These are phyloP conservation scores for Niveomyces coronatus DNA, from an alignment of 2,329 filamentous ascomycete genomes.

Conservation along the genomic window DNA sequence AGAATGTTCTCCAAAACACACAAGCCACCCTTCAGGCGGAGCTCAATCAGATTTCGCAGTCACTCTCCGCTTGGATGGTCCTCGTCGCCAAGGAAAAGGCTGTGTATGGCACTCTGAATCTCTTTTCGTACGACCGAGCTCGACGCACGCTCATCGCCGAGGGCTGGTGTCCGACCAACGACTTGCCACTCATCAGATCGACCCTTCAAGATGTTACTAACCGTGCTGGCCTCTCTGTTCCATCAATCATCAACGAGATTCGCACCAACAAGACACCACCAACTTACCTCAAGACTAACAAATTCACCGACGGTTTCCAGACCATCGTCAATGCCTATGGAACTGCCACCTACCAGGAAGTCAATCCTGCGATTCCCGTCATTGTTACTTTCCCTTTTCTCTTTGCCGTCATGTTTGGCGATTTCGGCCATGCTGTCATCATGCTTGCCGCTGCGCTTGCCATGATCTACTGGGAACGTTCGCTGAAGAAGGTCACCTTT, in stretches of 20 bases:
- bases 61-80: conserved; percentile 92
- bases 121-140: conserved; percentile 92
- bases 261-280: conserved; percentile 94
- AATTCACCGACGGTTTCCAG: conserved; percentile 96
- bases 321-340: conserved; percentile 99
- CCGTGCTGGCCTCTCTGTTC: conserved; percentile 87
- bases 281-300: conserved; percentile 96
- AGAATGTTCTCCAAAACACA: conserved; percentile 88
- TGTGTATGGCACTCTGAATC: conserved; percentile 89
- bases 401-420: conserved; percentile 99
- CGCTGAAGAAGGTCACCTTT: conserved; percentile 81
- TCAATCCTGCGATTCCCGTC: conserved; percentile 90
- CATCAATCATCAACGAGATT: conserved; percentile 97
- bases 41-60: conserved; percentile 85
- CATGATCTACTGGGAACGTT: conserved; percentile 96
- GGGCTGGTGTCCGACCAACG: conserved; percentile 92
- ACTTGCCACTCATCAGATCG: conserved; percentile 77
- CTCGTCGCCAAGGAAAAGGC: conserved; percentile 97
- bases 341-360: conserved; percentile 92
- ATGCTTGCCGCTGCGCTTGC: conserved; percentile 75
- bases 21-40: conserved; percentile 90
- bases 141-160: conserved; percentile 95
- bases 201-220: conserved; percentile 96
- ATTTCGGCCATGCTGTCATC: conserved; percentile 85
- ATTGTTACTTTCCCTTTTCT: conserved; percentile 99